A percentile compares a stretch with the other conserved stretches of the same genome.
phyloP scores from a whole-genome alignment of 352 stramenopile genomes.

The Paralagenidium karlingii region DNA sequence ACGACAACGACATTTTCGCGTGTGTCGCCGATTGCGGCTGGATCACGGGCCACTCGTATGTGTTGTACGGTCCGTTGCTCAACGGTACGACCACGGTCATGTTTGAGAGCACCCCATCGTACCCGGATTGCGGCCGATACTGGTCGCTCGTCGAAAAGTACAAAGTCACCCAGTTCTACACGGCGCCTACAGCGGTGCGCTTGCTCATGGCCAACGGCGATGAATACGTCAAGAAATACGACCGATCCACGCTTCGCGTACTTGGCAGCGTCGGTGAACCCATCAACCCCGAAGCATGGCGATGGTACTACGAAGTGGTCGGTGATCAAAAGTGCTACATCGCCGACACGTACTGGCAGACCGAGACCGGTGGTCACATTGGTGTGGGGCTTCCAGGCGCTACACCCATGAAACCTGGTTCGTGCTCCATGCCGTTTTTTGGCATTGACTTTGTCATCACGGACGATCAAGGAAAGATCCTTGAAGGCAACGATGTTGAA shows the following conservation, averaged over 20 bases:
- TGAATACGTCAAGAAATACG: constrained; percentile 89
- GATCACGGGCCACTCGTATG: constrained; percentile 96
- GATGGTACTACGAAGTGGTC: constrained; percentile 93
- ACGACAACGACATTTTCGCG: constrained; percentile 88
- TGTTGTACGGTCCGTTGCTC: constrained; percentile 94
- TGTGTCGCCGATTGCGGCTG: constrained; percentile 94
- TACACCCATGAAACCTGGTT: constrained; percentile 86
- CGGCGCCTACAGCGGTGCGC: constrained; percentile 92
- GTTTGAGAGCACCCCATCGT: constrained; percentile 97
- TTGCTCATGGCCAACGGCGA: constrained; percentile 95
- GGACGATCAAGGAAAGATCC: constrained; percentile 81
- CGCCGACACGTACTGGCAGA: constrained; percentile 97
- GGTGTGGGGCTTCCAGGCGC: constrained; percentile 87
- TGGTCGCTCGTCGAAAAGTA: constrained; percentile 95
- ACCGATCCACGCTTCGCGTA: constrained; percentile 88
- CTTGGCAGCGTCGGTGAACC: constrained; percentile 97
- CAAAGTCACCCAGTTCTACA: constrained; percentile 95
- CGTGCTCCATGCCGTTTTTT: constrained; percentile 92
- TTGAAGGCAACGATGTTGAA: constrained; percentile 79
- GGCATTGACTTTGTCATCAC: constrained; percentile 87
- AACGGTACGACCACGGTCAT: constrained; percentile 97
- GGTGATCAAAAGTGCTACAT: constrained; percentile 81
- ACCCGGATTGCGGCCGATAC: constrained; percentile 93
- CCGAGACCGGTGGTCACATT: constrained; percentile 91
- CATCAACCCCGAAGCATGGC: constrained; percentile 96